Conservation (phyloP, 2,329 filamentous ascomycete species). For the Xylariaceae sp. region DNA sequence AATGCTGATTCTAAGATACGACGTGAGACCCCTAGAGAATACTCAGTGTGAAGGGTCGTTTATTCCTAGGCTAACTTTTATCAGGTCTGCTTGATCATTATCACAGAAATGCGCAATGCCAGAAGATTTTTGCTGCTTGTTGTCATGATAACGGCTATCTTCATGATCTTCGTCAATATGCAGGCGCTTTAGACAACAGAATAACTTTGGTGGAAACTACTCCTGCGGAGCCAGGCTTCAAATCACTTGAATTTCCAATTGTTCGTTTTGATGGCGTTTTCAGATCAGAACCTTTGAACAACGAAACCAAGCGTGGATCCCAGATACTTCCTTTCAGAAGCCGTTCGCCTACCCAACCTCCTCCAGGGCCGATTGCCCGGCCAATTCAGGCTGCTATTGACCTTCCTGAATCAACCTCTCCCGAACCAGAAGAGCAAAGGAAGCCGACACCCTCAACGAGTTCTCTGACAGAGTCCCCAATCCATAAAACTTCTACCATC, state of each 20-base stretch:
- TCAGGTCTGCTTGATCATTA: conserved; percentile 44
- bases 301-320: conserved; percentile 38
- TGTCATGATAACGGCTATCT: conserved; percentile 46
- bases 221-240: conserved; percentile 41
- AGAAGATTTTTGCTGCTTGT: conserved; percentile 43
- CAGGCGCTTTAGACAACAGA: conserved; percentile 33
- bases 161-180: conserved; percentile 44
- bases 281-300: conserved; percentile 38
- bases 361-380: conserved; percentile 34
- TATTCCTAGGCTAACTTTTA: conserved; percentile 20
- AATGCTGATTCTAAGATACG: conserved; percentile 44
- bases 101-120: conserved; percentile 42
- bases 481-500: conserved; percentile 4
- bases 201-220: conserved; percentile 43
- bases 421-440: conserved; percentile 21
- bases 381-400: conserved; percentile 27
- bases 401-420: conserved; percentile 24
- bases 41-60: neutral
- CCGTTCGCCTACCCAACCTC: conserved; percentile 30
- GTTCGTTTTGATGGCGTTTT: conserved; percentile 42
- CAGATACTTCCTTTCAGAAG: conserved; percentile 28
- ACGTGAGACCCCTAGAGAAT: conserved; percentile 29
- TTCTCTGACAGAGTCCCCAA: conserved; percentile 20
- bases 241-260: conserved; percentile 41
- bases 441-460: conserved; percentile 13